Conservation (phyloP, 805 yeast genomes). For the Jamesozyma hellenica region DNA sequence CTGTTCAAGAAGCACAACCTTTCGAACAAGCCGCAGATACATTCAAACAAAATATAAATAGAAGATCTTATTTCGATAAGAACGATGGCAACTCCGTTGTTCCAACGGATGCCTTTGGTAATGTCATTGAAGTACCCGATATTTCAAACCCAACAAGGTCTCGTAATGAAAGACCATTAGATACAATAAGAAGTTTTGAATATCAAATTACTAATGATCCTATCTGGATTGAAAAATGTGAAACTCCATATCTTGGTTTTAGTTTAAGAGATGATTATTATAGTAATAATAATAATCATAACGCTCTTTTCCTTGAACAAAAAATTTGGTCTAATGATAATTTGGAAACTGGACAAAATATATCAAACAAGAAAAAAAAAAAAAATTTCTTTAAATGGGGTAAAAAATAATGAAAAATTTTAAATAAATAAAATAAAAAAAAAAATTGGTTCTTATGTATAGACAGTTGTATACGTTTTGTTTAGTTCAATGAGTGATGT, state of each 20-base stretch:
- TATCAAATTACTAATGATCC: slow-evolving; percentile 75
- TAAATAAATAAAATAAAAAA: not conserved
- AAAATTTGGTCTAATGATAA: not conserved
- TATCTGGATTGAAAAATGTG: slow-evolving; percentile 66
- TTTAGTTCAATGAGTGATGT: too few relatives aligned
- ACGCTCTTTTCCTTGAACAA: slow-evolving; percentile 5
- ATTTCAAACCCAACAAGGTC: slow-evolving; percentile 85
- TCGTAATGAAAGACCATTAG: slow-evolving; percentile 92
- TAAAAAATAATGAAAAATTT: not conserved
- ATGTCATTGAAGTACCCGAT: slow-evolving; percentile 66
- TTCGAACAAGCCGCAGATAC: slow-evolving; percentile 52
- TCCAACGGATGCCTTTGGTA: slow-evolving; percentile 70
- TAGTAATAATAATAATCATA: too few relatives aligned
- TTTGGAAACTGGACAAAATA: not conserved
- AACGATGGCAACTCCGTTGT: slow-evolving; percentile 36
- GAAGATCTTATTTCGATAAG: slow-evolving; percentile 28
- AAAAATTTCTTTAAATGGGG: too few relatives aligned
- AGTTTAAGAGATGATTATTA: slow-evolving; percentile 63
- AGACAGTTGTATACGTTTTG: too few relatives aligned
- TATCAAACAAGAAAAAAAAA: too few relatives aligned
- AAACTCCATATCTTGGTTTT: slow-evolving; percentile 75
- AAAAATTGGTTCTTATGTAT: too few relatives aligned
- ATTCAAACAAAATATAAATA: slow-evolving; percentile 24
- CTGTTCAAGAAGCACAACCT: slow-evolving; percentile 93
- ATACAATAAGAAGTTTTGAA: slow-evolving; percentile 88